Conservation (phyloP, 768 basidiomycete species). For the Pilatotrama ljubarskyi region DNA sequence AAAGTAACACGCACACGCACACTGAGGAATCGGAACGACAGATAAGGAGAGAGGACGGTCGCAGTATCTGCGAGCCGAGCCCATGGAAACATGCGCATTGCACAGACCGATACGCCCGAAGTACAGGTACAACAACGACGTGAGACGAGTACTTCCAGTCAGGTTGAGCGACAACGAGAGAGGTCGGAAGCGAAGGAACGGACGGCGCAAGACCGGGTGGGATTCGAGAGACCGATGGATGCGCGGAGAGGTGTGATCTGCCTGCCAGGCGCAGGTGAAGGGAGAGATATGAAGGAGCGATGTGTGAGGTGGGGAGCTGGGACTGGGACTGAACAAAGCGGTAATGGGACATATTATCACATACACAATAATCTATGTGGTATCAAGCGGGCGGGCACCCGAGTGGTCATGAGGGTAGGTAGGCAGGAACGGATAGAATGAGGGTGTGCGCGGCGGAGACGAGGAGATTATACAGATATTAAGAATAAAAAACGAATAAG, state of each 20-base stretch:
- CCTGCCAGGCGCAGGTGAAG: background rate
- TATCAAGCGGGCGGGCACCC: background rate
- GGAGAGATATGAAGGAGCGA: background rate
- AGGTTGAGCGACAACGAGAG: background rate
- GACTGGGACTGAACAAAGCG: background rate
- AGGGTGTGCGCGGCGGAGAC: constrained; percentile 1
- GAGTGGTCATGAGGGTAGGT: background rate
- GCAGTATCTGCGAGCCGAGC: constrained; percentile 10
- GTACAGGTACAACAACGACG: constrained; percentile 11
- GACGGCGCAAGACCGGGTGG: background rate
- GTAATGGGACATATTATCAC: constrained; percentile 12
- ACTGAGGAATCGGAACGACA: no score
- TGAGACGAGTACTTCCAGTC: background rate
- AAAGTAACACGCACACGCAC: no score
- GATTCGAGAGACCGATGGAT: background rate
- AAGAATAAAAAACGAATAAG: constrained; percentile 33
- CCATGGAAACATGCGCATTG: constrained; percentile 17
- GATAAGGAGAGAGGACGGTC: background rate
- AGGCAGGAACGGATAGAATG: constrained; percentile 5
- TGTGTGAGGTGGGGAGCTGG: background rate
- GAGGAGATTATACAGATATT: constrained; percentile 28
- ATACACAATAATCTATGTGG: constrained; percentile 3
- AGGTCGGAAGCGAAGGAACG: background rate
- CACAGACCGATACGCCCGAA: constrained; percentile 2
- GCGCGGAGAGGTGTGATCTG: background rate